phyloP scores from a whole-genome alignment of 1,284 basidiomycete genomes.

The Leccinum cinnamomeum region DNA sequence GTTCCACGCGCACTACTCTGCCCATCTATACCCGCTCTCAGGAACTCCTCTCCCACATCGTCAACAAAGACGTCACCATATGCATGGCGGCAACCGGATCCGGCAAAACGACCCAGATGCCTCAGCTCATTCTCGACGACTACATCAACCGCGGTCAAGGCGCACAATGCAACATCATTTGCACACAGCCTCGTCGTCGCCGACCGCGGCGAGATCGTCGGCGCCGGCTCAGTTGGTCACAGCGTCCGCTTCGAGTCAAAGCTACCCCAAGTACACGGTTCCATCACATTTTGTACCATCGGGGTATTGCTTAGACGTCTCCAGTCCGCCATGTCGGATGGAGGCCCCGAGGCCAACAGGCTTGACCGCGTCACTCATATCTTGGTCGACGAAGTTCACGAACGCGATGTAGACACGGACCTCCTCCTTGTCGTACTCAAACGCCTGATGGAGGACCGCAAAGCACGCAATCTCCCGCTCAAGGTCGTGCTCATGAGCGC shows the following conservation, averaged over 20 bases:
- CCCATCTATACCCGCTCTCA: constrained; percentile 73
- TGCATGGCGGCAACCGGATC: constrained; percentile 96
- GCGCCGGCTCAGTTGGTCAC: constrained; percentile 79
- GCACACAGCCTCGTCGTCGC: constrained; percentile 85
- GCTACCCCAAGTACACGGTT: constrained; percentile 80
- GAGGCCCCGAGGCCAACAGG: constrained; percentile 36
- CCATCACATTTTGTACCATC: constrained; percentile 92
- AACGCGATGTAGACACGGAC: constrained; percentile 95
- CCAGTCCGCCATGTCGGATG: constrained; percentile 70
- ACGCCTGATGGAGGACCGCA: constrained; percentile 78
- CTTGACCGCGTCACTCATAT: constrained; percentile 90
- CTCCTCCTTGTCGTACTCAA: constrained; percentile 90
- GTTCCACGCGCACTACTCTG: constrained; percentile 62
- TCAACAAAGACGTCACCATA: constrained; percentile 84
- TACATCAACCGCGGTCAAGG: constrained; percentile 80
- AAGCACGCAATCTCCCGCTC: constrained; percentile 71
- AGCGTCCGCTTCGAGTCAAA: constrained; percentile 91
- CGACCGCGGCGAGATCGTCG: constrained; percentile 60
- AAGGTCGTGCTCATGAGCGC: constrained; percentile 96
- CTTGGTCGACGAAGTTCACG: constrained; percentile 95
- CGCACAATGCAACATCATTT: constrained; percentile 87
- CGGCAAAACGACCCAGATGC: constrained; percentile 95
- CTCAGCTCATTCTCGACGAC: constrained; percentile 89
- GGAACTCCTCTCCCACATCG: constrained; percentile 71
- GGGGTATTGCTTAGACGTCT: constrained; percentile 89